Evolutionary conservation across 179 eudicot genomes (phyloP), one percentile per base, ranked within the genome.

Genomic region (Sideroxylon spinosum): DNA sequence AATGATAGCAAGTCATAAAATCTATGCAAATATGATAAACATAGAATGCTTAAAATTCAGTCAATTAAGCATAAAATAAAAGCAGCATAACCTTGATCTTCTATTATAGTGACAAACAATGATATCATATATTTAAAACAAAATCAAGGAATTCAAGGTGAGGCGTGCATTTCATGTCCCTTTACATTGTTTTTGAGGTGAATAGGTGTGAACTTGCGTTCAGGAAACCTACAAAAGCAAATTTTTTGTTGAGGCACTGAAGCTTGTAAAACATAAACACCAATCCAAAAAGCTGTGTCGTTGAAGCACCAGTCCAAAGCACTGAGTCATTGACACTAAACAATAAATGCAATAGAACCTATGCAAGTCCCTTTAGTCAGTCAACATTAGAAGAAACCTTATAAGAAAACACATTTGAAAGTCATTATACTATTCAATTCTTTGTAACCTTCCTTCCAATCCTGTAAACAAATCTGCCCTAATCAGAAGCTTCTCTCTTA

Each of bases 401-500:
- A n/a, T 22, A 7, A 7, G 20, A 60, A 10, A 7, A 60, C 9
- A 60, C 28, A 60, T n/a, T 10, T n/a, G 0, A 7, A 46, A 0
- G 17, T 69, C 25, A n/a, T 46, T 22, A 50, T 20, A 48, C 56
- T 0, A 11, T 26, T 69, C 73, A 69, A 49, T 49, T 52, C 59
- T 17, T 14, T 49, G 37, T 23, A 52, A 22, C 61, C 61, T 1
- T 3, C 3, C 4, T 37, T 3, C 3, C 44, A 37, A 37, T 37
- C 44, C 44, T 37, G 44, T 37, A 37, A 37, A 37, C 44, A 37
- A 37, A 37, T 37, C 44, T 37, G 44, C 5, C 44, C 44, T 57
- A 26, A n/a, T 28, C 62, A 56, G 55, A 73, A 73, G 49, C 17
- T 73, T 73, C 63, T 25, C 62, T 55, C 63, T 19, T 73, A 37